Conservation (phyloP, 2,329 filamentous ascomycete genomes). For the Colletotrichum tropicicola region DNA sequence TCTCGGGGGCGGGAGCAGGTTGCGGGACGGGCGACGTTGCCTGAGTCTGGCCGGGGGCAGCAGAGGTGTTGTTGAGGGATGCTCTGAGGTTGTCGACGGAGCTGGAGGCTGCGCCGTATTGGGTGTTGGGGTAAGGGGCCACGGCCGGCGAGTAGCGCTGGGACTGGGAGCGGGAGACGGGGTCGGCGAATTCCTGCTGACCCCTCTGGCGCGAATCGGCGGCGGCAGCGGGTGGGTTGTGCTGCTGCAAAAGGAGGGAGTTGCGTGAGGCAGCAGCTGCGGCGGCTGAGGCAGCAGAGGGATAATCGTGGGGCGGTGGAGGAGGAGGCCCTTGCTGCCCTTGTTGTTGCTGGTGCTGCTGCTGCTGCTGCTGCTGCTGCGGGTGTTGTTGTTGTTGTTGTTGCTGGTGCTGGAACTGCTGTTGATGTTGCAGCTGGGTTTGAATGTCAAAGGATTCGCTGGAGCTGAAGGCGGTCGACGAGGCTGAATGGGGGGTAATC, state of each 20-base stretch:
- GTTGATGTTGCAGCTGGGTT: conserved; percentile 38
- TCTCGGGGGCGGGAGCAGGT: conserved; percentile 41
- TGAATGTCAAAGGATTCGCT: conserved; percentile 54
- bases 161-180: conserved; percentile 61
- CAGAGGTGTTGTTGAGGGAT: conserved; percentile 34
- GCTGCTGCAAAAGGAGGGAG: conserved; percentile 31
- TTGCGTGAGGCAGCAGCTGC: conserved; percentile 43
- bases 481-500: conserved; percentile 53
- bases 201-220: conserved; percentile 47
- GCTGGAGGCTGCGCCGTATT: conserved; percentile 45
- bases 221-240: conserved; percentile 32
- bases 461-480: conserved; percentile 55
- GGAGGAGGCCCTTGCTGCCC: conserved; percentile 39
- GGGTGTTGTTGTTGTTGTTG: conserved; percentile 41
- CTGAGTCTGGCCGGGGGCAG: conserved; percentile 5
- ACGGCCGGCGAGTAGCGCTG: conserved; percentile 53
- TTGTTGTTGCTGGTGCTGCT: conserved; percentile 40
- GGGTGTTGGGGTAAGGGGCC: conserved; percentile 42
- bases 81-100: conserved; percentile 53
- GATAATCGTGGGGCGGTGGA: conserved; percentile 35
- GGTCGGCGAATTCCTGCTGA: conserved; percentile 55
- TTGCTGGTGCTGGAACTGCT: conserved; percentile 33
- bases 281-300: conserved; percentile 40
- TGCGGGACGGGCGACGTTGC: conserved; percentile 30
- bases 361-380: conserved; percentile 39